Base-by-base conservation (phyloP, 768 basidiomycete species). In the Lactarius pseudohatsudake region DNA sequence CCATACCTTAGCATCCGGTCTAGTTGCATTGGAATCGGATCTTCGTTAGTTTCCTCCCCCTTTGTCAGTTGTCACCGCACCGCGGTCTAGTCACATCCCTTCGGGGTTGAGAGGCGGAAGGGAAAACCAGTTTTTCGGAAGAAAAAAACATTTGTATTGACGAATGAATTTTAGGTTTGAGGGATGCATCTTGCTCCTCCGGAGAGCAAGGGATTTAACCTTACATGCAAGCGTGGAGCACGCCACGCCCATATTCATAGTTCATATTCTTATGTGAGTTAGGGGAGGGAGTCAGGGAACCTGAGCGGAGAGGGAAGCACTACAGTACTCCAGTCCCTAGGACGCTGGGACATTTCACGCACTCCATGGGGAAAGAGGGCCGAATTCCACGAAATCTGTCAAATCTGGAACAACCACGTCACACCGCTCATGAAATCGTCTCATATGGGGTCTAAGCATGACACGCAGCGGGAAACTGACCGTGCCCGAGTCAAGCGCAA, bases 281-380 rank as follows among this genome's bases (percentile, higher is more conserved):
- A 30, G 55, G 60, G 55, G 59, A 18, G 22, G 59, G 59, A 18
- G 22, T 57, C 18, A 57, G 18, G 56, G 34, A 40, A 56, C 20
- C 47, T 40, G 30, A 45, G 36, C 32, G 40, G 30, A 36, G 47
- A 57, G 61, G 61, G 66, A 50, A 54, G 43, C 36, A 18, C 61
- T 28, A 30, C 45, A 59, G 50, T 38, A 18, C 61, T 28, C 38
- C 45, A 59, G 50, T 38, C 59, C 54, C 64, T 45, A 55, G 58
- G 22, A 61, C 61, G 53, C 38, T 8, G 43, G 60, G 36, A n/a
- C 28, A 58, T 41, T 59, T 55, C 62, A 59, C 32, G 53, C 41
- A 62, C 66, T 67, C 58, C 58, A 67, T 64, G 66, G 66, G 66
- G 66, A 64, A 64, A 56, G 50, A 22, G 50, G 53, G 30, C 65